phyloP scores from a whole-genome alignment of 306 rosid genomes.

The Cicer yamashitae region DNA sequence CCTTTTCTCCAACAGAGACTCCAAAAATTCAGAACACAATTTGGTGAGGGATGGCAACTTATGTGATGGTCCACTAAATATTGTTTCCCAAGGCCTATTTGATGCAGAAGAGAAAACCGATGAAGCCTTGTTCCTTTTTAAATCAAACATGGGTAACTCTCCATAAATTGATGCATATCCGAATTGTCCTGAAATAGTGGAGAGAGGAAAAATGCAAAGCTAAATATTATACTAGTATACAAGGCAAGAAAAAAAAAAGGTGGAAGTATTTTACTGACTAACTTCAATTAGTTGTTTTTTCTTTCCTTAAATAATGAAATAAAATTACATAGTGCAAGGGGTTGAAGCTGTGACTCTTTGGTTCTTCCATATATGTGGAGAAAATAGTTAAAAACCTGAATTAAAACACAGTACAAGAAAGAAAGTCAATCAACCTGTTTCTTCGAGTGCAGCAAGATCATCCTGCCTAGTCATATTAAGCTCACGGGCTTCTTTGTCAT shows the following conservation, averaged over 20 bases:
- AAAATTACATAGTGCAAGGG: not conserved
- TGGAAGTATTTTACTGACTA: constrained; percentile 1
- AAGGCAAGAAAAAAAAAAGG: not conserved
- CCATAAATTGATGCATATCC: constrained; percentile 84
- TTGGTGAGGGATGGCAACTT: constrained; percentile 83
- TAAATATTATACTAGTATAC: not conserved
- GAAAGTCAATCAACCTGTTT: constrained; percentile 66
- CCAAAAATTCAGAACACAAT: constrained; percentile 76
- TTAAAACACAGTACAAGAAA: constrained; percentile 15
- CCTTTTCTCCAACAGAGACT: constrained; percentile 76
- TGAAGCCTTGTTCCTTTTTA: constrained; percentile 50
- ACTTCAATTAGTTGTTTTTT: constrained; percentile 22
- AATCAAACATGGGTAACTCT: constrained; percentile 66
- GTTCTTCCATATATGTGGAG: constrained; percentile 14
- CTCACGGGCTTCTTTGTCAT: constrained; percentile 56
- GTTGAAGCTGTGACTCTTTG: not conserved
- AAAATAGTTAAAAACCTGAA: constrained; percentile 15
- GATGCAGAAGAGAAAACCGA: constrained; percentile 64
- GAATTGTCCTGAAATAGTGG: constrained; percentile 59
- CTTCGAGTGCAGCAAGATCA: constrained; percentile 56
- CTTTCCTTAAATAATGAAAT: not conserved
- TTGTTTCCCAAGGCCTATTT: constrained; percentile 87
- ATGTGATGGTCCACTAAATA: constrained; percentile 79
- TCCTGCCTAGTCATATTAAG: constrained; percentile 49
- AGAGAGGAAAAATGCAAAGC: not conserved